phyloP scores from a whole-genome alignment of 2,329 filamentous ascomycete genomes.

The Colletotrichum sp. region DNA sequence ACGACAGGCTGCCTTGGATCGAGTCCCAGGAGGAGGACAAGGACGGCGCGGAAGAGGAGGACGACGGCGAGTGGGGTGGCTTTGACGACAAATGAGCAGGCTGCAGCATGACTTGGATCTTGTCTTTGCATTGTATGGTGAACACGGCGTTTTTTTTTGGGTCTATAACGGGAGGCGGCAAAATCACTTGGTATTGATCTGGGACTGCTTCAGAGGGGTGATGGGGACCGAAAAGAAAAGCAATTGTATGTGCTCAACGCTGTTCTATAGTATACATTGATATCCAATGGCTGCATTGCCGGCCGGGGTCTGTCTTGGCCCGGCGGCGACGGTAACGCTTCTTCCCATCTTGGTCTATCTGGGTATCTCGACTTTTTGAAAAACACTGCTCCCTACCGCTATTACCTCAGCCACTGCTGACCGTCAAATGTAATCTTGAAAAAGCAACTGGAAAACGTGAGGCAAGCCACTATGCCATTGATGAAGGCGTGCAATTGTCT shows the following conservation, averaged over 20 bases:
- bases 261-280: conserved; percentile 17
- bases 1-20: conserved; percentile 76
- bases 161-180: not conserved
- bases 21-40: conserved; percentile 37
- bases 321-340: not conserved
- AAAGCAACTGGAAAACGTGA: not conserved
- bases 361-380: conserved; percentile 19
- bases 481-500: not conserved
- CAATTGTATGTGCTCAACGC: conserved; percentile 3
- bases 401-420: not conserved
- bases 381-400: not conserved
- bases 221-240: not conserved
- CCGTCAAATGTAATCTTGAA: not conserved
- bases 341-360: conserved; percentile 15
- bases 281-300: conserved; percentile 14
- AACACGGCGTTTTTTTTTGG: conserved; percentile 14
- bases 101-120: not conserved
- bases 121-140: conserved; percentile 17
- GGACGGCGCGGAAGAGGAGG: conserved; percentile 37
- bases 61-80: conserved; percentile 33
- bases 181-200: not conserved
- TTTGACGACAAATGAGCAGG: conserved; percentile 14
- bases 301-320: not conserved
- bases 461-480: not conserved
- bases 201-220: not conserved